A percentile compares a stretch with the other conserved stretches of the same genome.
phyloP scores from a whole-genome alignment of 2,329 filamentous ascomycete genomes.

The Monosporascus sp. region DNA sequence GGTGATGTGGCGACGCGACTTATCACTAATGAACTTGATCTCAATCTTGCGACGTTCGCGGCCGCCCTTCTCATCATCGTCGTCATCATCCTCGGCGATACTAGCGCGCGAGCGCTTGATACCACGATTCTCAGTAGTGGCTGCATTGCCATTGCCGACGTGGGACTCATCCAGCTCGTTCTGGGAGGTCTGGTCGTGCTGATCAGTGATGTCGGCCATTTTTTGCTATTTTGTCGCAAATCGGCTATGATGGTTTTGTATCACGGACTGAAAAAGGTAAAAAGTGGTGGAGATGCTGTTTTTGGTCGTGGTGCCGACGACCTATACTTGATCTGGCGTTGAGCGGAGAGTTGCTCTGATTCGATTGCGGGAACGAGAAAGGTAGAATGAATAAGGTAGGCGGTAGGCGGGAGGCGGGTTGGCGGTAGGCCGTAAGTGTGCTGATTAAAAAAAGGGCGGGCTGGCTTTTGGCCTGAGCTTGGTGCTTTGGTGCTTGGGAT shows the following conservation, averaged over 20 bases:
- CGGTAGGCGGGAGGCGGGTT: slow-evolving; percentile 2
- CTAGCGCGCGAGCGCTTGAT: slow-evolving; percentile 84
- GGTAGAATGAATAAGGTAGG: slow-evolving; percentile 24
- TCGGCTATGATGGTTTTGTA: slow-evolving; percentile 27
- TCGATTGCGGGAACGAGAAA: slow-evolving; percentile 28
- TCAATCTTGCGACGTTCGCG: slow-evolving; percentile 99
- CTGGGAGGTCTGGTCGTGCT: slow-evolving; percentile 70
- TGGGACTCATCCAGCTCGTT: slow-evolving; percentile 70
- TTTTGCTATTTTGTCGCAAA: slow-evolving; percentile 16
- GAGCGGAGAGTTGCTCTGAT: slow-evolving; percentile 42
- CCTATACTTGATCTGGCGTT: slow-evolving; percentile 62
- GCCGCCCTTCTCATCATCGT: slow-evolving; percentile 95
- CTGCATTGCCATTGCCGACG: slow-evolving; percentile 67
- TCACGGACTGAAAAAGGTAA: slow-evolving; percentile 46
- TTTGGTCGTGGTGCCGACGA: slow-evolving; percentile 60
- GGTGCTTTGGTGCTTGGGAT: slow-evolving; percentile 21
- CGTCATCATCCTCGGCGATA: slow-evolving; percentile 87
- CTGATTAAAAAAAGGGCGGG: slow-evolving; percentile 31
- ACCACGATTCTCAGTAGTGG: slow-evolving; percentile 66
- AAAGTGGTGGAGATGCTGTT: slow-evolving; percentile 58
- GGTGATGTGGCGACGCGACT: slow-evolving; percentile 98
- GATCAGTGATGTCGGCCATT: slow-evolving; percentile 78
- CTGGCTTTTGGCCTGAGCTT: slow-evolving; percentile 42
- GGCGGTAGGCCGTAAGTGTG: no score
- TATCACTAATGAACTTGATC: slow-evolving; percentile 99